These are phyloP conservation scores for Trichosporon faecale DNA, from an alignment of 1,284 basidiomycete species.

Conservation along the genomic window DNA sequence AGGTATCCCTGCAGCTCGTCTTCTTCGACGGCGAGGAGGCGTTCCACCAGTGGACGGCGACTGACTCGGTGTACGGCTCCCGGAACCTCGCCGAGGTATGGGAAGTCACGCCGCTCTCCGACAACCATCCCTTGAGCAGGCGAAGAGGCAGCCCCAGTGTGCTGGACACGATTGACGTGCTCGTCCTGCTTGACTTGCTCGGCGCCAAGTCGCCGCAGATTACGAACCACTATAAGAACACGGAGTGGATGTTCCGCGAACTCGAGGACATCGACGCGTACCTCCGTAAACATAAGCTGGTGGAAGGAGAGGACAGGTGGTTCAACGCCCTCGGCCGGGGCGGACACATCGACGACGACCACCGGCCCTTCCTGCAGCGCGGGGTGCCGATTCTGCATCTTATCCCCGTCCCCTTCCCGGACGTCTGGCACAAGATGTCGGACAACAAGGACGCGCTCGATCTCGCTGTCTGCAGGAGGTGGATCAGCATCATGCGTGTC, in stretches of 20 bases:
- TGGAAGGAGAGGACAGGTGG: conserved; percentile 42
- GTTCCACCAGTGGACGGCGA: conserved; percentile 81
- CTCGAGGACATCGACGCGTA: conserved; percentile 66
- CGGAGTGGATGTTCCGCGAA: conserved; percentile 83
- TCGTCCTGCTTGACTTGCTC: conserved; percentile 84
- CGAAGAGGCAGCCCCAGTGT: conserved; percentile 64
- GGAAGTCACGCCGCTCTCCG: conserved; percentile 65
- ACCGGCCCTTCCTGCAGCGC: conserved; percentile 77
- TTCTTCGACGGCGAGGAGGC: conserved; percentile 99
- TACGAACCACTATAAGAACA: conserved; percentile 76
- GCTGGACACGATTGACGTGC: conserved; percentile 76
- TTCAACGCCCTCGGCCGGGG: conserved; percentile 50
- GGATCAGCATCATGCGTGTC: conserved; percentile 83
- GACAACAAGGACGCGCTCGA: conserved; percentile 87
- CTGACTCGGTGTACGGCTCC: conserved; percentile 91
- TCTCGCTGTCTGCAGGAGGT: conserved; percentile 77
- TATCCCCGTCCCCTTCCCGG: conserved; percentile 84
- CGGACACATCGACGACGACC: conserved; percentile 82
- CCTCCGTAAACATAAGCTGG: conserved; percentile 50
- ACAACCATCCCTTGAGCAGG: conserved; percentile 55
- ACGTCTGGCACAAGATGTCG: conserved; percentile 80
- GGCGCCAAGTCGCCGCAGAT: conserved; percentile 71
- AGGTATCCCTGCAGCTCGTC: conserved; percentile 86
- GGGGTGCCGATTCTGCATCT: conserved; percentile 90
- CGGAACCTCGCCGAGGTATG: conserved; percentile 82